Conservation (phyloP, 108 stramenopile genomes). For the Fistulifera pelliculosa region DNA sequence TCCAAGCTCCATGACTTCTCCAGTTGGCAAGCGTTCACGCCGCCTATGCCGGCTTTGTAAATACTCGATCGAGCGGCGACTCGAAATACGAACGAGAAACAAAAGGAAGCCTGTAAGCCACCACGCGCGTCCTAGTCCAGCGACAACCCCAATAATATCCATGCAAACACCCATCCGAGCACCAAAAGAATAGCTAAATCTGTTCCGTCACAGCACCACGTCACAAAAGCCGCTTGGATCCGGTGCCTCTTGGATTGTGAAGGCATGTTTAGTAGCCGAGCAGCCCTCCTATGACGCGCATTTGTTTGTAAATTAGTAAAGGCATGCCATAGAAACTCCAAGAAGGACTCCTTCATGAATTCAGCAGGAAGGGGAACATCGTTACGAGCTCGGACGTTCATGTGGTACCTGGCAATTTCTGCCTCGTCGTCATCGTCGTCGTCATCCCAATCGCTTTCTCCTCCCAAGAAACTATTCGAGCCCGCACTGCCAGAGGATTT, state of each 20-base stretch:
- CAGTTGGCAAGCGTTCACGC: no score
- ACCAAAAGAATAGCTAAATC: neutral
- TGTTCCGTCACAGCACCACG: slow-evolving; percentile 6
- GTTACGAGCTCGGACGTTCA: neutral
- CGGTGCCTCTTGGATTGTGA: neutral
- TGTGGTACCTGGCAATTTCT: neutral
- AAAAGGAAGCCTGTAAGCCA: no score
- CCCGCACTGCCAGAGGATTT: no score
- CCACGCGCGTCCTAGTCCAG: no score
- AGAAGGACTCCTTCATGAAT: neutral
- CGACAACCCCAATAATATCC: no score
- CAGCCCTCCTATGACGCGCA: slow-evolving; percentile 7
- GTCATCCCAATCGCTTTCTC: neutral
- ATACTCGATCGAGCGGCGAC: no score
- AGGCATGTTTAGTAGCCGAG: slow-evolving; percentile 1
- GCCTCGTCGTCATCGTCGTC: slow-evolving; percentile 5
- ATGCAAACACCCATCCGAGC: no score
- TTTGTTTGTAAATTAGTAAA: slow-evolving; percentile 2
- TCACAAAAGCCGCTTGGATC: no score
- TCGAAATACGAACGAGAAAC: no score
- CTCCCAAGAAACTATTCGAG: no score
- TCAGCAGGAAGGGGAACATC: slow-evolving; percentile 6
- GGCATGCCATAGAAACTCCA: slow-evolving; percentile 1
- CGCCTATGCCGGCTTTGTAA: no score
- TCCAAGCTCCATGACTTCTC: no score